These are phyloP conservation scores for Pseudognaphalium luteoalbum DNA, from an alignment of 129 eudicot species.

Conservation along the genomic window DNA sequence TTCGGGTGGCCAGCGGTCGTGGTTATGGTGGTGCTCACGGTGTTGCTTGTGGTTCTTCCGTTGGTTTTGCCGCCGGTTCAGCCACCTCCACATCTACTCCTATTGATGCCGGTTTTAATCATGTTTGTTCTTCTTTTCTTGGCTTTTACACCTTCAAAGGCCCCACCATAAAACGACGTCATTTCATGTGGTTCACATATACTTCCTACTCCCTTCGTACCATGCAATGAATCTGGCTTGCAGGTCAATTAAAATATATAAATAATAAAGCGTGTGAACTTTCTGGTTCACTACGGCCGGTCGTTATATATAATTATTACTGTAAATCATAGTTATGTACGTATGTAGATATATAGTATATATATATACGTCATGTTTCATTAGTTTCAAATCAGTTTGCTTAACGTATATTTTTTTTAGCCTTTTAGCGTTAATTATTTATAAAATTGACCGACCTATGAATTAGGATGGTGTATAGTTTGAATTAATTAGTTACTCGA, in stretches of 20 bases:
- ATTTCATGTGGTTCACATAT: constrained; percentile 7
- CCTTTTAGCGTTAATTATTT: too few relatives aligned
- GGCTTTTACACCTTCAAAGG: constrained; percentile 47
- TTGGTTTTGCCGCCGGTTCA: constrained; percentile 52
- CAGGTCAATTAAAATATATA: not conserved
- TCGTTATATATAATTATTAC: not conserved
- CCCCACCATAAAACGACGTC: constrained; percentile 24
- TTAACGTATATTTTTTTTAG: too few relatives aligned
- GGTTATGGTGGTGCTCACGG: constrained; percentile 37
- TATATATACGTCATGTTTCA: too few relatives aligned
- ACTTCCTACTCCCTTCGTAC: not conserved
- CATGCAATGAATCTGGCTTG: constrained; percentile 18
- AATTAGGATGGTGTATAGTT: too few relatives aligned
- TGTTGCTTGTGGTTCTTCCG: constrained; percentile 46
- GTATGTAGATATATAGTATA: too few relatives aligned
- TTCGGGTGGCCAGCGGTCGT: constrained; percentile 26
- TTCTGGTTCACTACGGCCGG: not conserved
- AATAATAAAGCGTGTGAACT: not conserved
- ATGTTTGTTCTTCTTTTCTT: constrained; percentile 49
- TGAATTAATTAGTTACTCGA: too few relatives aligned
- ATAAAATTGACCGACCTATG: too few relatives aligned
- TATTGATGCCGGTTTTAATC: constrained; percentile 52
- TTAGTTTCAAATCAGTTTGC: too few relatives aligned
- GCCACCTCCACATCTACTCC: constrained; percentile 54
- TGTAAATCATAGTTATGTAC: too few relatives aligned